Base-by-base conservation (phyloP, 306 rosid genomes). In the Quercus bicolor region DNA sequence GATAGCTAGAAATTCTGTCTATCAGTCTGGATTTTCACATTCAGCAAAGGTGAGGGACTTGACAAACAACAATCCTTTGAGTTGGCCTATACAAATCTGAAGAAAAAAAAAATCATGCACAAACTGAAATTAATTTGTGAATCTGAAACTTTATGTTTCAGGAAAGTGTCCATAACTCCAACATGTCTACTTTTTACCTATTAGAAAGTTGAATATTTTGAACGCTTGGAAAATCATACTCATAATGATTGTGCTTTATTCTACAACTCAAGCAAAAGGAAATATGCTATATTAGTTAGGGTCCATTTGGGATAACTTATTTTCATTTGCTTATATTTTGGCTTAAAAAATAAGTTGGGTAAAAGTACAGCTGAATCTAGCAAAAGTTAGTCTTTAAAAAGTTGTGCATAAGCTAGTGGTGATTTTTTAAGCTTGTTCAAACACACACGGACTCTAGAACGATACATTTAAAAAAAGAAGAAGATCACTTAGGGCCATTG, bases 1-100 rank as follows among this genome's bases (percentile, higher is more conserved):
- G 85, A 88, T 93, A 70, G 98, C 93, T 26, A 86, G 98, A 82
- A 91, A 93, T 78, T 91, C 97, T 68, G 98, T 93, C 40, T 91
- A 93, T 78, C 98, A 93, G 72, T 93, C 98, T 75, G 98, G 98
- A 77, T 93, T 93, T 84, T 85, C 98, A 56, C 95, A 87, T 81
- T 82, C 34, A 53, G 88, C 89, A 10, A 93, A 93, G 98, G 98
- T 93, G 85, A 80, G 64, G 72, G 71, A 28, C 75, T 28, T 68
- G 61, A 62, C 60, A 4, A 70, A 57, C 34, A 45, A 72, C 56
- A 61, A 64, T 65, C 23, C 48, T 37, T 54, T 18, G 24, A 45
- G 57, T 76, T 72, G 33, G 29, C 13, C 40, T 4, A 26, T 59
- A 19, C 71, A 57, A 19, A 18, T n/a, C 59, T 48, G 66, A 66